A percentile compares a stretch with the other conserved stretches of the same genome.
Evolutionary conservation across 1,284 basidiomycete genomes (phyloP).

Genomic region (Cutaneotrichosporon mucoides): DNA sequence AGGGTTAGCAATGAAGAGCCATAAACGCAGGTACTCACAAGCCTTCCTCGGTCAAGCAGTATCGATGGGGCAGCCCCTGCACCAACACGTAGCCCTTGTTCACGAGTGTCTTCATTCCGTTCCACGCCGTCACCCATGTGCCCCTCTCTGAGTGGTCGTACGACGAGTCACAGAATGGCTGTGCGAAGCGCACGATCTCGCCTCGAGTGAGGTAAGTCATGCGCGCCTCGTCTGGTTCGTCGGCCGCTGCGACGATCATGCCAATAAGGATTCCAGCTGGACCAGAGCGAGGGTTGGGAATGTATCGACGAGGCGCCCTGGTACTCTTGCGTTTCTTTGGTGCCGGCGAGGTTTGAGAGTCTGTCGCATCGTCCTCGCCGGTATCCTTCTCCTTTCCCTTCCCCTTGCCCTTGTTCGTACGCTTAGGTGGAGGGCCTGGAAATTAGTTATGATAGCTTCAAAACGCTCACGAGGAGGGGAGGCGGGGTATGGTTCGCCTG

Average conservation of each 20-base stretch:
- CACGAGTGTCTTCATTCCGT: conserved; percentile 43
- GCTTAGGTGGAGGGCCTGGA: neutral
- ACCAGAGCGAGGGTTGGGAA: conserved; percentile 39
- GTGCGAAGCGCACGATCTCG: conserved; percentile 38
- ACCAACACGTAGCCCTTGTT: conserved; percentile 42
- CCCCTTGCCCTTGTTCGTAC: neutral
- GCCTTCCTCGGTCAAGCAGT: conserved; percentile 45
- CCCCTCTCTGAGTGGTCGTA: conserved; percentile 44
- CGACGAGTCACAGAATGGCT: conserved; percentile 37
- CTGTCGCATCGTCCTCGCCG: neutral
- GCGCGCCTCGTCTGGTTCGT: conserved; percentile 23
- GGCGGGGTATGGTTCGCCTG: conserved; percentile 20
- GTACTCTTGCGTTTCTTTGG: neutral
- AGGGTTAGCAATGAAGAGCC: neutral
- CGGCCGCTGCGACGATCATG: conserved; percentile 35
- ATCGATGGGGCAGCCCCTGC: conserved; percentile 43
- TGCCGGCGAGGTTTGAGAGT: neutral
- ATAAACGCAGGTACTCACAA: conserved; percentile 30
- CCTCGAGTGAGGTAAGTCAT: conserved; percentile 37
- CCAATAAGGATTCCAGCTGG: conserved; percentile 45
- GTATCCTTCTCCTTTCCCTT: neutral
- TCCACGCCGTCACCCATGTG: conserved; percentile 44
- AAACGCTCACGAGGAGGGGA: neutral
- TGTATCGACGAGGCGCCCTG: conserved; percentile 21
- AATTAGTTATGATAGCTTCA: neutral